phyloP scores from a whole-genome alignment of 805 yeast genomes.

The Starmerella etchellsii region DNA sequence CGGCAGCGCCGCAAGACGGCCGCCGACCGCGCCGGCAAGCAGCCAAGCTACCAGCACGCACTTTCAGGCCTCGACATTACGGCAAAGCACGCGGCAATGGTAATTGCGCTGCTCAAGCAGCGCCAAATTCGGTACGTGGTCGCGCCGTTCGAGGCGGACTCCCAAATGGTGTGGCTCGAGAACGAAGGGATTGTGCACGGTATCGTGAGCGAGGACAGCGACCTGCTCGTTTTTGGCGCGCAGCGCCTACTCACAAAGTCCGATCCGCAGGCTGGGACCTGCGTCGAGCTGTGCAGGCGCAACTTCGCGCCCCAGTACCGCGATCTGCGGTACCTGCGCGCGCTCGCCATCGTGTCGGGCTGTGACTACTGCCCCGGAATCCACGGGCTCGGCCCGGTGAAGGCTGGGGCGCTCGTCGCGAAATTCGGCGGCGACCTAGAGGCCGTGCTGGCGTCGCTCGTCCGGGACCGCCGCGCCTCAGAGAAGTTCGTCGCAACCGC shows the following conservation, averaged over 20 bases:
- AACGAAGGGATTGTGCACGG: slow-evolving; percentile 63
- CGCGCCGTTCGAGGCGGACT: slow-evolving; percentile 97
- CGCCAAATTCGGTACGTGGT: slow-evolving; percentile 59
- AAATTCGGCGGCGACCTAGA: slow-evolving; percentile 38
- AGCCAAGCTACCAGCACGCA: background rate
- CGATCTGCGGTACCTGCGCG: slow-evolving; percentile 32
- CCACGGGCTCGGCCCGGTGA: slow-evolving; percentile 64
- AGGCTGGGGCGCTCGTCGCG: slow-evolving; percentile 52
- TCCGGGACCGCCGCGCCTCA: slow-evolving; percentile 53
- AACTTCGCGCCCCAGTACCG: slow-evolving; percentile 31
- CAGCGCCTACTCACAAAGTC: slow-evolving; percentile 62
- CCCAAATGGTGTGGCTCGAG: slow-evolving; percentile 88
- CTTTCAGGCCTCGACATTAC: slow-evolving; percentile 62
- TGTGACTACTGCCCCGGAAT: slow-evolving; percentile 92
- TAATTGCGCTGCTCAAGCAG: slow-evolving; percentile 48
- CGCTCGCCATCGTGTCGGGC: slow-evolving; percentile 82
- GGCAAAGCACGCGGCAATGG: slow-evolving; percentile 77
- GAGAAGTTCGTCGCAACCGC: slow-evolving; percentile 47
- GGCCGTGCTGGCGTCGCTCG: slow-evolving; percentile 42
- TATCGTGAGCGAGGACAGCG: slow-evolving; percentile 88
- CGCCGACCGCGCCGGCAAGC: background rate
- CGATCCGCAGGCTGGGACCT: slow-evolving; percentile 47
- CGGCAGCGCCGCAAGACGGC: slow-evolving; percentile 34
- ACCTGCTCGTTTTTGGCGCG: slow-evolving; percentile 80
- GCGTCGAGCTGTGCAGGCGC: slow-evolving; percentile 53